Conservation (phyloP, 2,329 filamentous ascomycete genomes). For the Cladosporium sp. region DNA sequence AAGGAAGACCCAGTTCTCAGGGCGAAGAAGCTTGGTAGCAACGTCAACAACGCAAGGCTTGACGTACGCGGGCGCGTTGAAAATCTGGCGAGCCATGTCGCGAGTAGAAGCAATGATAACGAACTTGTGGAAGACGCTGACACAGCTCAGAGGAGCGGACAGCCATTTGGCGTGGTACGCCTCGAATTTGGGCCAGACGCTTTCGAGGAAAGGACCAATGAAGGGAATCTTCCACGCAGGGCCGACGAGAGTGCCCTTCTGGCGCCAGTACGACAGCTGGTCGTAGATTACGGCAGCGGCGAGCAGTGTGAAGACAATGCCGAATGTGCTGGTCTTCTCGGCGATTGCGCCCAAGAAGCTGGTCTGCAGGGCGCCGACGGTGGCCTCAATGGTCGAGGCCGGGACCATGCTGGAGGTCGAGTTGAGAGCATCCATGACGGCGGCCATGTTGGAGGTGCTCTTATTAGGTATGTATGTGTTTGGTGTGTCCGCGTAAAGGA, state of each 20-base stretch:
- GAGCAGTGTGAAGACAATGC: conserved; percentile 66
- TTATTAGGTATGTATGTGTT: background rate
- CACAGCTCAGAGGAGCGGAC: conserved; percentile 88
- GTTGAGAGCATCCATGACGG: conserved; percentile 31
- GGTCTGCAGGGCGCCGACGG: conserved; percentile 50
- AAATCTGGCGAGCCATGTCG: conserved; percentile 92
- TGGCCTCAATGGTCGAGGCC: conserved; percentile 50
- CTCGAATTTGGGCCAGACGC: conserved; percentile 84
- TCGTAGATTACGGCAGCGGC: conserved; percentile 76
- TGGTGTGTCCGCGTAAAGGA: background rate
- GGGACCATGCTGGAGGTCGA: conserved; percentile 25
- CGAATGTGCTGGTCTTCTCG: conserved; percentile 59
- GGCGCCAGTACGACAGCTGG: conserved; percentile 56
- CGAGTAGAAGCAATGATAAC: conserved; percentile 94
- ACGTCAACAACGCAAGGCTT: conserved; percentile 96
- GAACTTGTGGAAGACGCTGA: conserved; percentile 99
- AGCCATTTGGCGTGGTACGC: conserved; percentile 90
- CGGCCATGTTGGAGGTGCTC: conserved; percentile 22
- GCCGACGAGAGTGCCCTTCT: conserved; percentile 45
- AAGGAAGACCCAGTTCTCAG: conserved; percentile 94
- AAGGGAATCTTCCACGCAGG: conserved; percentile 47
- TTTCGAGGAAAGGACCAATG: conserved; percentile 90
- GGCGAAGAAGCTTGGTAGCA: conserved; percentile 86
- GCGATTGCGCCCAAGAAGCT: conserved; percentile 53
- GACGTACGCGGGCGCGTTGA: conserved; percentile 87